Evolutionary conservation across 805 yeast genomes (phyloP).

Genomic region (Barnettozyma wickerhamii): DNA sequence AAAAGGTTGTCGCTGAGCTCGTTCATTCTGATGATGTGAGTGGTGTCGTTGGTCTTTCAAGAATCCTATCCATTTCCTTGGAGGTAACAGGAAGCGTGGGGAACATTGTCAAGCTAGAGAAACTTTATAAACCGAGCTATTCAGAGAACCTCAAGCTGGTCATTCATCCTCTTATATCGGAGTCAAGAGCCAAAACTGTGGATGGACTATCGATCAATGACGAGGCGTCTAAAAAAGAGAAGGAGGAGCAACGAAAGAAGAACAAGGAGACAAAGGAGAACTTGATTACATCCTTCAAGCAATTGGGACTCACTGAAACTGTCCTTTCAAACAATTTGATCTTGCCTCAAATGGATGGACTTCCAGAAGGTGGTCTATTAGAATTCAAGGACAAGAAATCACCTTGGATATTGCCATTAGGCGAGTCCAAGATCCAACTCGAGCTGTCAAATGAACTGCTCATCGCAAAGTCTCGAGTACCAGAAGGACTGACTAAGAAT

Average conservation of each 20-base stretch:
- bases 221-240: conserved; percentile 16
- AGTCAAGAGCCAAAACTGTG: conserved; percentile 28
- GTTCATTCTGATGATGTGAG: conserved; percentile 34
- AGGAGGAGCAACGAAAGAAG: conserved; percentile 20
- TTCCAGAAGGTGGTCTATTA: conserved; percentile 60
- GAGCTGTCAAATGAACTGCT: conserved; percentile 47
- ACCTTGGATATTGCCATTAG: conserved; percentile 39
- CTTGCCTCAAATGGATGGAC: conserved; percentile 44
- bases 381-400: conserved; percentile 35
- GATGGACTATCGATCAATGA: conserved; percentile 19
- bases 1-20: conserved; percentile 45
- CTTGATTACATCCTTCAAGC: conserved; percentile 16
- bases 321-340: conserved; percentile 48
- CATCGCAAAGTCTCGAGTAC: conserved; percentile 18
- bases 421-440: conserved; percentile 33
- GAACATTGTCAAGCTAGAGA: conserved; percentile 46
- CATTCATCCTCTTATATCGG: conserved; percentile 51
- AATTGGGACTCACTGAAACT: conserved; percentile 20
- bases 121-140: conserved; percentile 30
- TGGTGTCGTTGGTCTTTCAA: conserved; percentile 47
- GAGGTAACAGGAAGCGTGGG: conserved; percentile 50
- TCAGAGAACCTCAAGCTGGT: conserved; percentile 36
- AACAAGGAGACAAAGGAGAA: conserved; percentile 20
- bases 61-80: conserved; percentile 50
- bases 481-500: conserved; percentile 5